phyloP scores from a whole-genome alignment of 495 filamentous ascomycete genomes.

The Penicillium roqueforti region DNA sequence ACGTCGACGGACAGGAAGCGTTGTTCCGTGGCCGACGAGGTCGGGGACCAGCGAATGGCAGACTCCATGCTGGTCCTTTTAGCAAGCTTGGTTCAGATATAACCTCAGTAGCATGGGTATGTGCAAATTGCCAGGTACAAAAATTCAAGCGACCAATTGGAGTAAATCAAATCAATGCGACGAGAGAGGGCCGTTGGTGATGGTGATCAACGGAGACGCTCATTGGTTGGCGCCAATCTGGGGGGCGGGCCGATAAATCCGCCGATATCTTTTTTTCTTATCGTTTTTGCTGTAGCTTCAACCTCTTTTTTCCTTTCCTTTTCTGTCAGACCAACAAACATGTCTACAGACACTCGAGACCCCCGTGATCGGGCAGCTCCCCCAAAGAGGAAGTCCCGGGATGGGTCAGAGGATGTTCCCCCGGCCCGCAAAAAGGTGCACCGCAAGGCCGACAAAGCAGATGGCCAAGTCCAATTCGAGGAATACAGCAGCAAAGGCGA shows the following conservation, averaged over 20 bases:
- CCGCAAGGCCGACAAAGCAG: constrained; percentile 8
- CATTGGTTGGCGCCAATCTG: constrained; percentile 31
- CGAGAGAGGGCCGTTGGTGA: constrained; percentile 20
- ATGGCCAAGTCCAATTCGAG: constrained; percentile 12
- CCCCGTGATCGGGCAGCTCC: constrained; percentile 12
- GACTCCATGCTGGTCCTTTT: constrained; percentile 51
- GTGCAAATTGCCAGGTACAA: constrained; percentile 3
- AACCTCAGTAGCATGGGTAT: background rate
- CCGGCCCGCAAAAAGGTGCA: constrained; percentile 25
- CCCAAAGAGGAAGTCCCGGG: constrained; percentile 32
- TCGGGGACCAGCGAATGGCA: constrained; percentile 86
- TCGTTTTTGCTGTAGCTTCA: constrained; percentile 15
- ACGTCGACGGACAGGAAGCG: constrained; percentile 84
- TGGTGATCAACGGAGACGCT: constrained; percentile 16
- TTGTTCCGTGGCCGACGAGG: constrained; percentile 57
- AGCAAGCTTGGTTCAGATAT: background rate
- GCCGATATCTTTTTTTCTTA: constrained; percentile 22
- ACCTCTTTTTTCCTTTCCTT: background rate
- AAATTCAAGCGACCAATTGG: constrained; percentile 11
- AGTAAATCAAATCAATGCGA: constrained; percentile 9
- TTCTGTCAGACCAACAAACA: background rate
- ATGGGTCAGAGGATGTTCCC: constrained; percentile 22
- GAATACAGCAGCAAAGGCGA: constrained; percentile 12
- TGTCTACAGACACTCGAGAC: constrained; percentile 18
- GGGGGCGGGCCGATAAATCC: constrained; percentile 30